phyloP scores from a whole-genome alignment of 2,329 filamentous ascomycete genomes.

The Leptodontidium sp. region DNA sequence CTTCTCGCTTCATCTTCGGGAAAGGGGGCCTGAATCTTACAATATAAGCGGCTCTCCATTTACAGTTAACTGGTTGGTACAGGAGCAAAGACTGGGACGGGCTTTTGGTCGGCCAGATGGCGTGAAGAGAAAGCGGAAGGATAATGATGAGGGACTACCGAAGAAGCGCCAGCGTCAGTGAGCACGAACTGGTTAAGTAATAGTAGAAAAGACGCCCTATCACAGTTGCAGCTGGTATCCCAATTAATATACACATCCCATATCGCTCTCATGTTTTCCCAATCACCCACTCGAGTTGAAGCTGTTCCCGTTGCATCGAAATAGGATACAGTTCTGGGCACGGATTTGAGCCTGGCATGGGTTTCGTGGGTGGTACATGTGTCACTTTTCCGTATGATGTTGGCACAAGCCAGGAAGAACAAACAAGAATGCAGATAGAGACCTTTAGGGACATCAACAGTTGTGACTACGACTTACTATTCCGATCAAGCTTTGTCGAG shows the following conservation, averaged over 20 bases:
- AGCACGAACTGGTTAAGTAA: neutral
- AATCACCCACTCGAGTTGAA: too few species aligned
- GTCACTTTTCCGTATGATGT: neutral
- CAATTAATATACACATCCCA: neutral
- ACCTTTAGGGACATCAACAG: neutral
- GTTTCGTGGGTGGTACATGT: neutral
- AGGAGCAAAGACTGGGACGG: neutral
- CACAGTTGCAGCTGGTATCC: neutral
- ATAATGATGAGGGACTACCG: conserved; percentile 24
- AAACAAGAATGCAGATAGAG: neutral
- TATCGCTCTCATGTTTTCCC: neutral
- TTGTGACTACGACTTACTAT: neutral
- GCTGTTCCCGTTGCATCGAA: too few species aligned
- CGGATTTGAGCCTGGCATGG: too few species aligned
- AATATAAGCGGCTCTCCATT: conserved; percentile 36
- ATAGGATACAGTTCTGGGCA: too few species aligned
- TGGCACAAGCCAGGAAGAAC: neutral
- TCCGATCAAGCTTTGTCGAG: neutral
- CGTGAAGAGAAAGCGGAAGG: conserved; percentile 32
- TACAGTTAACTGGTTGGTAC: conserved; percentile 27
- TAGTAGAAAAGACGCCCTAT: conserved; percentile 12
- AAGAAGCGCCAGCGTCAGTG: conserved; percentile 29
- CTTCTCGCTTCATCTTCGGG: conserved; percentile 32
- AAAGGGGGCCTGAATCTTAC: conserved; percentile 28
- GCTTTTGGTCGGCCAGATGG: conserved; percentile 12